phyloP scores from a whole-genome alignment of 2,329 filamentous ascomycete genomes.

The Grosmannia serpens region DNA sequence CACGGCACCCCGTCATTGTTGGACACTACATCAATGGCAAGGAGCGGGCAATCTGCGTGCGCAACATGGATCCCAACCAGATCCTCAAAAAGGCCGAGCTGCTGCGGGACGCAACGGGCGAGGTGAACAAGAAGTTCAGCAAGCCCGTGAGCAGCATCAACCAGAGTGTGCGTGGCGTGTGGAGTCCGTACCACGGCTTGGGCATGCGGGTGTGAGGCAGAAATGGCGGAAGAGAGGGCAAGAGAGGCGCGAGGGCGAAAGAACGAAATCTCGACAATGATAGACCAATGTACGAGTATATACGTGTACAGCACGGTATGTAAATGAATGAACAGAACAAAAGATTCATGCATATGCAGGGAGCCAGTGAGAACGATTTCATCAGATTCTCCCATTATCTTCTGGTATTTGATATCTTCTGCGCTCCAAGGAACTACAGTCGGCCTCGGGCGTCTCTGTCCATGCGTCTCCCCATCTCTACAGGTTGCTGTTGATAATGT shows the following conservation, averaged over 20 bases:
- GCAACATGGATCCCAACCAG: constrained; percentile 70
- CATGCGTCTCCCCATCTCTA: constrained; percentile 19
- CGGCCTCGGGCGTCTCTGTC: not conserved
- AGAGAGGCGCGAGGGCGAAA: not conserved
- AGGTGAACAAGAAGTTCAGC: constrained; percentile 54
- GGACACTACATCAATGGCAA: constrained; percentile 89
- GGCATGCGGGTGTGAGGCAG: constrained; percentile 38
- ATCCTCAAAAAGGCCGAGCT: constrained; percentile 70
- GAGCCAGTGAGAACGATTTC: not conserved
- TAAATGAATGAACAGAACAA: not conserved
- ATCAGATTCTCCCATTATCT: not conserved
- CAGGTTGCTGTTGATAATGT: constrained; percentile 47
- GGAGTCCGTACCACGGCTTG: constrained; percentile 58
- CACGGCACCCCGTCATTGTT: constrained; percentile 77
- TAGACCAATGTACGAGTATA: constrained; percentile 4
- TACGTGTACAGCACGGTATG: not conserved
- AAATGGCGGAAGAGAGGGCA: not conserved
- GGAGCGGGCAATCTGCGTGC: constrained; percentile 76
- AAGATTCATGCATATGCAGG: not conserved
- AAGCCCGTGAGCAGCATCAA: constrained; percentile 55
- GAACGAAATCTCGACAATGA: not conserved
- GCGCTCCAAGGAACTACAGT: not conserved
- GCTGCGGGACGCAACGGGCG: constrained; percentile 62
- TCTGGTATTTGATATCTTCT: not conserved
- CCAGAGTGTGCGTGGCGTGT: constrained; percentile 56